Conservation (phyloP, 352 stramenopile species). For the Phytophthora melonis region DNA sequence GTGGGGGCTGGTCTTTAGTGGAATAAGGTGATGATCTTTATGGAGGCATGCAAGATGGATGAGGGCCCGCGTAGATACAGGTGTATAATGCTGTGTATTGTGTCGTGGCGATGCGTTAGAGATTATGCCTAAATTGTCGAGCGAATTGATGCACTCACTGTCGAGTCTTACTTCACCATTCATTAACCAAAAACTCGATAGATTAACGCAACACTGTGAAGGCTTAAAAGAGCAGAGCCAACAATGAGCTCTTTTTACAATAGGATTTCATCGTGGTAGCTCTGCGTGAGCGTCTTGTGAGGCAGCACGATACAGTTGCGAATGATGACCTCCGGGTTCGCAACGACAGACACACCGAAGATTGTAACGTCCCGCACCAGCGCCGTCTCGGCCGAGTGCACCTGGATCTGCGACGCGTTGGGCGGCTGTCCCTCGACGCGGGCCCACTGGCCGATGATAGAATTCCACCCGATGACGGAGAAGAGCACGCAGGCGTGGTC, state of each 20-base stretch:
- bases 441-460: slow-evolving; percentile 89
- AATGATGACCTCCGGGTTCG: slow-evolving; percentile 89
- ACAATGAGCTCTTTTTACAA: slow-evolving; percentile 61
- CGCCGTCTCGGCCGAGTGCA: slow-evolving; percentile 65
- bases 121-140: too few relatives aligned
- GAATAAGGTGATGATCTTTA: too few relatives aligned
- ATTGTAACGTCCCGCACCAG: slow-evolving; percentile 92
- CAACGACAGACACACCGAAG: slow-evolving; percentile 89
- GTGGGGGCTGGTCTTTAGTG: too few relatives aligned
- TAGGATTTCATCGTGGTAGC: slow-evolving; percentile 92
- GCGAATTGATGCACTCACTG: neutral
- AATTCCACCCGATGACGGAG: slow-evolving; percentile 91
- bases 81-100: too few relatives aligned
- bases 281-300: slow-evolving; percentile 89
- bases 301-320: slow-evolving; percentile 91
- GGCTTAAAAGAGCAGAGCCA: slow-evolving; percentile 27
- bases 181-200: slow-evolving; percentile 27
- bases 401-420: slow-evolving; percentile 70
- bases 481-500: slow-evolving; percentile 91
- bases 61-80: too few relatives aligned
- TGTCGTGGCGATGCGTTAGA: too few relatives aligned
- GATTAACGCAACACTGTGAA: slow-evolving; percentile 28
- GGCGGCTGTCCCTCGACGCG: slow-evolving; percentile 85
- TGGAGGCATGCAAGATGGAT: too few relatives aligned
- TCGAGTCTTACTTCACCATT: neutral